phyloP scores from a whole-genome alignment of 1,139 yeast genomes.

The Taphrina sp. region DNA sequence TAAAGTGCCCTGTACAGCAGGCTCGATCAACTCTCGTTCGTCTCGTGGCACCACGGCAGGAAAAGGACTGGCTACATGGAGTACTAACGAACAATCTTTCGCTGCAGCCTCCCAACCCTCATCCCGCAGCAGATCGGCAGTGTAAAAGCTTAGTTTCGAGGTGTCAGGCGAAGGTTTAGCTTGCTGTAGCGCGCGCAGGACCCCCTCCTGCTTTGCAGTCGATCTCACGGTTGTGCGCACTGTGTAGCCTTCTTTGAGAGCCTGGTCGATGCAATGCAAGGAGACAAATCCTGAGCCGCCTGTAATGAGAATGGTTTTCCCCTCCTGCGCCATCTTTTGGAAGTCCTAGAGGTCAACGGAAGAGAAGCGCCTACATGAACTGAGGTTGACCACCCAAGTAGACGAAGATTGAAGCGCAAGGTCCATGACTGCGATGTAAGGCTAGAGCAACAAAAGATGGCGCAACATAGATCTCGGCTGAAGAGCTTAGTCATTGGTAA shows the following conservation, averaged over 20 bases:
- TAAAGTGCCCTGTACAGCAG: slow-evolving; percentile 55
- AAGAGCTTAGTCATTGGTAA: too few species aligned
- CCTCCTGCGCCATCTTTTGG: too few species aligned
- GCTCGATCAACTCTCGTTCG: slow-evolving; percentile 46
- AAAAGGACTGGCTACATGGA: slow-evolving; percentile 63
- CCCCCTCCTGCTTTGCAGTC: slow-evolving; percentile 48
- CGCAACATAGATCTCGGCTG: too few species aligned
- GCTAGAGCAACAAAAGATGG: too few species aligned
- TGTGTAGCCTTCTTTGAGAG: slow-evolving; percentile 47
- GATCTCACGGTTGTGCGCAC: slow-evolving; percentile 64
- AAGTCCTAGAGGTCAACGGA: too few species aligned
- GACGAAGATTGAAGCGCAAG: too few species aligned
- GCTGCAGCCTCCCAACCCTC: slow-evolving; percentile 57
- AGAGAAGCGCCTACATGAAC: too few species aligned
- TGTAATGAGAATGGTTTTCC: slow-evolving; percentile 52
- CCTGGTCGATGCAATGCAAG: slow-evolving; percentile 49
- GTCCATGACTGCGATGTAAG: too few species aligned
- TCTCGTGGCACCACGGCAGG: slow-evolving; percentile 48
- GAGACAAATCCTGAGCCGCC: slow-evolving; percentile 65
- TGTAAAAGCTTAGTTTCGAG: slow-evolving; percentile 47
- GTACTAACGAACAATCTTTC: slow-evolving; percentile 52
- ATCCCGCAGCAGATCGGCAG: slow-evolving; percentile 51
- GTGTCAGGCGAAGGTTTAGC: slow-evolving; percentile 41
- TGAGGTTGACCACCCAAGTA: too few species aligned
- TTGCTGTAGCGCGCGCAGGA: neutral